Percentiles rank a stretch among this genome's conserved stretches.
phyloP scores from a whole-genome alignment of 2,329 filamentous ascomycete genomes.

The Ophiostoma ips region DNA sequence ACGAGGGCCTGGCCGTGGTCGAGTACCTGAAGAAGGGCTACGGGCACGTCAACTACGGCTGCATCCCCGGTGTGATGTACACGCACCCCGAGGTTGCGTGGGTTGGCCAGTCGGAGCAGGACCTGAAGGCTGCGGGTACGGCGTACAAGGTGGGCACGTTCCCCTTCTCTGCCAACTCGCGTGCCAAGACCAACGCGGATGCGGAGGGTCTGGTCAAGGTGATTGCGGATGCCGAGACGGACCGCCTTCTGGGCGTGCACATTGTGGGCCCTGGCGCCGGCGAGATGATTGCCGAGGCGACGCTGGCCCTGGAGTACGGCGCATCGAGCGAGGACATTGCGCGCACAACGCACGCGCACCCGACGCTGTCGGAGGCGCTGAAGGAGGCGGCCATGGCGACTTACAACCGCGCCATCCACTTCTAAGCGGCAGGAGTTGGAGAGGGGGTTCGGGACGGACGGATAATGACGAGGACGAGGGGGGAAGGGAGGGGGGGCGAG shows the following conservation, averaged over 20 bases:
- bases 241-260: conserved; percentile 88
- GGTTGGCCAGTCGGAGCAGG: conserved; percentile 96
- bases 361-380: conserved; percentile 91
- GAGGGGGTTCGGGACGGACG: too few relatives aligned
- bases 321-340: conserved; percentile 90
- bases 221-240: conserved; percentile 88
- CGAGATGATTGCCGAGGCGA: conserved; percentile 98
- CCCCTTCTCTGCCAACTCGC: conserved; percentile 95
- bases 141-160: conserved; percentile 90
- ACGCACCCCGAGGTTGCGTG: conserved; percentile 96
- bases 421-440: conserved; percentile 36
- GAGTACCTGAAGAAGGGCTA: conserved; percentile 98
- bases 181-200: conserved; percentile 97
- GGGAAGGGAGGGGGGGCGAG: not conserved
- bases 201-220: conserved; percentile 96
- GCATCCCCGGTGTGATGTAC: conserved; percentile 99
- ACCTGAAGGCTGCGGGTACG: conserved; percentile 77
- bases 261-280: conserved; percentile 93
- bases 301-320: conserved; percentile 89
- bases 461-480: too few relatives aligned
- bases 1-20: conserved; percentile 86
- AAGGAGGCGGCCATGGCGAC: conserved; percentile 99
- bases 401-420: conserved; percentile 91
- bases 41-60: conserved; percentile 97
- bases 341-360: conserved; percentile 91